Evolutionary conservation across 2,329 filamentous ascomycete species (phyloP).

Genomic region (Penicillium sp.): DNA sequence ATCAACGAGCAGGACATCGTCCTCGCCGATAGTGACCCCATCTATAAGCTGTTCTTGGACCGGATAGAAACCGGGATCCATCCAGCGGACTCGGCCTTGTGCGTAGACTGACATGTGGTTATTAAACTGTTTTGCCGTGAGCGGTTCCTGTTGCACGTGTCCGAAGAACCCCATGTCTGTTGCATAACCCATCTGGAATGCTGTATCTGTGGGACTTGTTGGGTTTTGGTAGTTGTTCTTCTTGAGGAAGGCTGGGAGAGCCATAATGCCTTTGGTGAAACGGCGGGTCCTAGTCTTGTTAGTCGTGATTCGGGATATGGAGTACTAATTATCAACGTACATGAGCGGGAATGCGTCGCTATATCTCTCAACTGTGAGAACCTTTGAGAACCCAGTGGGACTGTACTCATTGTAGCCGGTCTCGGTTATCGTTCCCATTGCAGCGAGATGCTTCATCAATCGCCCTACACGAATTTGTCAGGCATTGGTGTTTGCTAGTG

Average conservation of each 20-base stretch:
- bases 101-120: slow-evolving; percentile 24
- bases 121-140: slow-evolving; percentile 20
- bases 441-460: slow-evolving; percentile 34
- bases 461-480: slow-evolving; percentile 18
- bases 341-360: not conserved
- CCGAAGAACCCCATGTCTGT: slow-evolving; percentile 30
- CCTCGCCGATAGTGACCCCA: not conserved
- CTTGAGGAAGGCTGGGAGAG: slow-evolving; percentile 25
- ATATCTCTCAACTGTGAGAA: not conserved
- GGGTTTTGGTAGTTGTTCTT: slow-evolving; percentile 28
- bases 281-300: slow-evolving; percentile 8
- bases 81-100: slow-evolving; percentile 24
- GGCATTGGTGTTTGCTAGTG: not conserved
- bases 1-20: slow-evolving; percentile 41
- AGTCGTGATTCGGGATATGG: not conserved
- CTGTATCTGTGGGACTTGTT: slow-evolving; percentile 19
- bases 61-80: slow-evolving; percentile 30
- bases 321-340: not conserved
- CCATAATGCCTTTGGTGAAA: slow-evolving; percentile 18
- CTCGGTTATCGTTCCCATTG: slow-evolving; percentile 35
- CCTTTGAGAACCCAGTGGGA: slow-evolving; percentile 30
- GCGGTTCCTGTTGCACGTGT: slow-evolving; percentile 21
- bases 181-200: slow-evolving; percentile 27
- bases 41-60: slow-evolving; percentile 22
- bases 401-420: slow-evolving; percentile 32